Evolutionary conservation across 2,329 filamentous ascomycete genomes (phyloP), one percentile per base, ranked within the genome.

Genomic region (Hyphodiscus sp.): DNA sequence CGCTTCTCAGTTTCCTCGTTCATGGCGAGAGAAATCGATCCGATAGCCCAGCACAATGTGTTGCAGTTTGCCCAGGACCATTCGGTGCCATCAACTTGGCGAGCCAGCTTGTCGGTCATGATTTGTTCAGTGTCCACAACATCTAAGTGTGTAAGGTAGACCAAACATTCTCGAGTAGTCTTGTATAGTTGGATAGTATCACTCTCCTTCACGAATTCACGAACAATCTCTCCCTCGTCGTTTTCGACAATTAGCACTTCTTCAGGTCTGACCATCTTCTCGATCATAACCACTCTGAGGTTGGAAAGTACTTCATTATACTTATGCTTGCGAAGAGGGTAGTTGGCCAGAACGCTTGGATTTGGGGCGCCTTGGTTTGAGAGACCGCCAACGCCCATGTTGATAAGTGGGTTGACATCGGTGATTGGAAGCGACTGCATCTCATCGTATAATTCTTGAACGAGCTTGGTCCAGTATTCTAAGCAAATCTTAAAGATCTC

Each of bases 1-100:
- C 94, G 83, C 77, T 99, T 99, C 73, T 99, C 94, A 0, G 94
- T 99, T 71, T 99, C 94, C 68, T 99, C 94, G 68, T 96, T 99
- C 94, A 99, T 99, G 50, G 94, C 94, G 53, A 96, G 83, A 1
- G 95, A 99, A 63, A 99, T 99, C 11, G 94, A 99, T 42, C 94
- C 94, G 64, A 99, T 99, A 29, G 94, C 94, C 94, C 94, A 99
- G 78, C 94, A 99, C 47, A 99, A 83, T 6, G 95, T 96, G 74
- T 99, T 99, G 83, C 94, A 99, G 75, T 99, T 99, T 59, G 91
- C 89, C 94, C 94, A 99, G 7, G 95, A 99, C 94, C 94, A 99
- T 72, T 99, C 95, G 1, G 82, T 80, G 20, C 91, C 91, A 69
- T 99, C 94, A 13, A 99, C 94, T 72, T 99, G 94, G 62, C 91